These are phyloP conservation scores for Lasiodiplodia hormozganensis DNA, from an alignment of 2,329 filamentous ascomycete species.

Conservation along the genomic window DNA sequence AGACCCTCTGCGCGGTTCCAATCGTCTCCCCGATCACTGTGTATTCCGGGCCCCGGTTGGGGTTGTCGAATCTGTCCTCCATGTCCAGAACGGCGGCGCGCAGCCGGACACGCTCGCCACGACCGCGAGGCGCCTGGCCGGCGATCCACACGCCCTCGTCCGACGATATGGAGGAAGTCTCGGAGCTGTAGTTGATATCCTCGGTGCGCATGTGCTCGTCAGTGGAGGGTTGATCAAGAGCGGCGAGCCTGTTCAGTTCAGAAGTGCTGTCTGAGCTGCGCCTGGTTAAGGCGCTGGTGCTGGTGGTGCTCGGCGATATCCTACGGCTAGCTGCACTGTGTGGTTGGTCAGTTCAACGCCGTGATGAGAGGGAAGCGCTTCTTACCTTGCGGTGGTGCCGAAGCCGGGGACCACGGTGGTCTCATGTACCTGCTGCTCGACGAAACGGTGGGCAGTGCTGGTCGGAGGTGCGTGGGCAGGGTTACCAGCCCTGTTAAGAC, in stretches of 20 bases:
- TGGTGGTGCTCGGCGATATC: neutral
- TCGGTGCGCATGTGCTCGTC: neutral
- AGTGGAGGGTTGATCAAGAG: neutral
- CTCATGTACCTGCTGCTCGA: neutral
- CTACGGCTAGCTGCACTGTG: neutral
- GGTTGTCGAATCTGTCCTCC: neutral
- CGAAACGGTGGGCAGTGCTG: neutral
- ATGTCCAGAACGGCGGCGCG: neutral
- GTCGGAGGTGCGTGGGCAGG: neutral
- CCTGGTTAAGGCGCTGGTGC: neutral
- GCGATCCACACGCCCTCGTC: constrained; percentile 13
- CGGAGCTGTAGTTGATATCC: neutral
- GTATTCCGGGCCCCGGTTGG: neutral
- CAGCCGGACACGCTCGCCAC: neutral
- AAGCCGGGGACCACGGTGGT: neutral
- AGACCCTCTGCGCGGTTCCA: neutral
- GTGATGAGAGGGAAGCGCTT: neutral
- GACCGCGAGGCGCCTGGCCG: neutral
- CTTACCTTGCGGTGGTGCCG: neutral
- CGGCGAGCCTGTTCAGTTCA: neutral
- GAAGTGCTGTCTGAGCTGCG: neutral
- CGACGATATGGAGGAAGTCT: neutral
- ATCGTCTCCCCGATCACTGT: neutral
- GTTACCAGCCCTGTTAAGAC: neutral
- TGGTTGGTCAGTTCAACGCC: neutral